Conservation (phyloP, 306 rosid genomes). For the Cucumis hystrix region DNA sequence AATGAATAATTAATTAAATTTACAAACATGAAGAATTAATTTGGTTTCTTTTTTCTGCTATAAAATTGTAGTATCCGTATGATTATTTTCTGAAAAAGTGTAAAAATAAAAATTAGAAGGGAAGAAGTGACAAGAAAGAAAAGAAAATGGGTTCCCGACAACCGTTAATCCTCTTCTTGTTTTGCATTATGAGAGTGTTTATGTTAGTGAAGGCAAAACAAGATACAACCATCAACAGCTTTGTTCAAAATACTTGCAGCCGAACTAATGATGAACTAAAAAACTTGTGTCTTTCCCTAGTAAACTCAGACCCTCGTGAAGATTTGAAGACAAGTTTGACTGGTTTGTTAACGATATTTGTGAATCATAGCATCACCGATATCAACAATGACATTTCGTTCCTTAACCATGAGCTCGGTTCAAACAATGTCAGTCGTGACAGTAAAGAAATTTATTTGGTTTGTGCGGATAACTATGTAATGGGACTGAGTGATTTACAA, state of each 20-base stretch:
- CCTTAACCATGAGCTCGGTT: not conserved
- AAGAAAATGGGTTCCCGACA: too few relatives aligned
- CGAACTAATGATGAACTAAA: not conserved
- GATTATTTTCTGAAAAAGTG: too few relatives aligned
- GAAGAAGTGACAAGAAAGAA: too few relatives aligned
- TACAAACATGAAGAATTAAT: too few relatives aligned
- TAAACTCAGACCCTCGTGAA: not conserved
- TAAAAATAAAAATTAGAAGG: too few relatives aligned
- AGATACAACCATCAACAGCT: not conserved
- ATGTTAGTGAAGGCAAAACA: too few relatives aligned
- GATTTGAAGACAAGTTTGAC: not conserved
- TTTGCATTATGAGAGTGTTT: too few relatives aligned
- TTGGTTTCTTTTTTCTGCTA: too few relatives aligned
- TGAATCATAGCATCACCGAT: not conserved
- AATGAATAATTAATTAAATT: too few relatives aligned
- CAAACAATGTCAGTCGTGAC: not conserved
- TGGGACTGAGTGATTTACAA: not conserved
- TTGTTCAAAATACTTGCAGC: not conserved
- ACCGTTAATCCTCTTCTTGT: too few relatives aligned
- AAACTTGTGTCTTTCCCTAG: not conserved
- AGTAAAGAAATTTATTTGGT: not conserved
- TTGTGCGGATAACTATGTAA: not conserved
- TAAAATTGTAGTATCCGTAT: too few relatives aligned
- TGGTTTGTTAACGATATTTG: not conserved
- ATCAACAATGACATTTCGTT: not conserved